A percentile compares a stretch with the other conserved stretches of the same genome.
phyloP scores from a whole-genome alignment of 1,139 yeast genomes.

The Yamadazyma siamensis region DNA sequence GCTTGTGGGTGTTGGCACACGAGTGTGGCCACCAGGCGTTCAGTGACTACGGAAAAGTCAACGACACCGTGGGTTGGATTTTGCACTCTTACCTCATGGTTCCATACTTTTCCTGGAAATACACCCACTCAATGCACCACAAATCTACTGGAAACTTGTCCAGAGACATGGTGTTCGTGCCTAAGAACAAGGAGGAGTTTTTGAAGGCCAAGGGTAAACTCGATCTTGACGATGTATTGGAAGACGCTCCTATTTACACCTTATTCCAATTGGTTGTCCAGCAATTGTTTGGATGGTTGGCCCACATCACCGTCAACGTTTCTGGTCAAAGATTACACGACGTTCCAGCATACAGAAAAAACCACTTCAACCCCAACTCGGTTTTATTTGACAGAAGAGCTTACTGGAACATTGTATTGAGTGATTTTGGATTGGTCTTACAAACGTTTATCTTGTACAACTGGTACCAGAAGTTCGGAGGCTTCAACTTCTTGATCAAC shows the following conservation, averaged over 20 bases:
- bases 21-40: constrained; percentile 69
- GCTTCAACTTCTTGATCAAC: constrained; percentile 45
- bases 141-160: constrained; percentile 61
- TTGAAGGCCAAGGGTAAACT: constrained; percentile 22
- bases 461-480: constrained; percentile 48
- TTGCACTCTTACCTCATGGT: constrained; percentile 56
- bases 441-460: constrained; percentile 41
- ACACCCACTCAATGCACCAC: constrained; percentile 59
- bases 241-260: constrained; percentile 54
- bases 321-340: constrained; percentile 50
- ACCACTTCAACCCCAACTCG: constrained; percentile 53
- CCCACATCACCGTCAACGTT: constrained; percentile 42
- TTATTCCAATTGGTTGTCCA: constrained; percentile 42
- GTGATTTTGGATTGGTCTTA: constrained; percentile 50
- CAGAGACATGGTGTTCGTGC: constrained; percentile 62
- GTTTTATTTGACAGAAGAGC: constrained; percentile 54
- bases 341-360: constrained; percentile 27
- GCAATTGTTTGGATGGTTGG: constrained; percentile 54
- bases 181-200: constrained; percentile 49
- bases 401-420: constrained; percentile 51
- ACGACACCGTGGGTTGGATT: constrained; percentile 59
- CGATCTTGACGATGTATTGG: constrained; percentile 44
- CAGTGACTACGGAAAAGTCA: constrained; percentile 51
- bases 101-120: constrained; percentile 65
- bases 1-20: constrained; percentile 63